Base-by-base conservation (phyloP, 805 yeast species). In the Millerozyma acaciae region DNA sequence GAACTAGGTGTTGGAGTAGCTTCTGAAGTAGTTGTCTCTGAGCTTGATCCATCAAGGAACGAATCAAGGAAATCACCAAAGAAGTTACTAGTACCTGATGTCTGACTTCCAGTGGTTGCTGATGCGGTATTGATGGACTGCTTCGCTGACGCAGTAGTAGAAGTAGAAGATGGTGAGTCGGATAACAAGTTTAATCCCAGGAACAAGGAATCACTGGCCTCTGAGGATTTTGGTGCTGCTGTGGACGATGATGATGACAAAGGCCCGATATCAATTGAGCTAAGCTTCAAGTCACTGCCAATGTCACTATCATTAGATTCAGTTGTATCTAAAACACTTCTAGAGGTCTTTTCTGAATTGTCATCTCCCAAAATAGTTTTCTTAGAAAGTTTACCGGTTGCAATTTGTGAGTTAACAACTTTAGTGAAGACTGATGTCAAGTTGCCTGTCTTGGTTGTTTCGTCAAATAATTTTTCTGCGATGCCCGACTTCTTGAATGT, bases 401-500 rank as follows among this genome's bases (percentile, higher is more conserved):
- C 23, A 9, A 21, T 9, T 21, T 21, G 8, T 21, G 23, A 8
- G 23, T 8, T 21, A 10, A 9, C n/a, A n/a, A n/a, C n/a, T n/a
- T n/a, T n/a, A n/a, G n/a, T n/a, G n/a, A 21, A 23, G 34, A 25
- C 29, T 16, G 17, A 32, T 4, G 38, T 21, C 32, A 40, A 35
- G 21, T 30, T 15, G 23, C 16, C 20, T 29, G 26, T 12, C 13
- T 23, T 30, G 12, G 16, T 3, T 8, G 38, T 25, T 8, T 26
- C 26, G n/a, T 19, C 16, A 35, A 53, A 43, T 8, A 51, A 21
- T 2, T 37, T 35, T 23, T 38, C 37, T 27, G 48, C 47, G 26
- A 51, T 32, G 15, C 57, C 62, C 21, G 62, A 55, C 27, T 47
- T 46, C 35, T 55, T 56, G 28, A 59, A 43, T 10, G 50, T 38